phyloP scores from a whole-genome alignment of 805 yeast species.

The Metschnikowia gruessii region DNA sequence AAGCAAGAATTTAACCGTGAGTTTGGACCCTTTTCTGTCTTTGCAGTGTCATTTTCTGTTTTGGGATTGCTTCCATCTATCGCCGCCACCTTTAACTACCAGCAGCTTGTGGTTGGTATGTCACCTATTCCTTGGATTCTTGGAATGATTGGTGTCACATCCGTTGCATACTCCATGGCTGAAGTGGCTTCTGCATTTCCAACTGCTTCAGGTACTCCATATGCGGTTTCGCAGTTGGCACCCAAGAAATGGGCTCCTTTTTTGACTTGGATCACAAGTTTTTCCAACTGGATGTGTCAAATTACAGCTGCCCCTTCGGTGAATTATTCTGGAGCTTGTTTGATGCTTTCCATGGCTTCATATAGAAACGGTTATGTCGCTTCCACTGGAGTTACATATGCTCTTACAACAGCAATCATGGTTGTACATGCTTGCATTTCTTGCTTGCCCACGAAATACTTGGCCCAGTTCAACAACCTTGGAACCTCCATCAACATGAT shows the following conservation, averaged over 20 bases:
- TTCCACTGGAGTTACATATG: constrained; percentile 49
- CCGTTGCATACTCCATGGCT: constrained; percentile 61
- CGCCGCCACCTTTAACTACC: constrained; percentile 60
- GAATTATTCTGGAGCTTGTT: constrained; percentile 52
- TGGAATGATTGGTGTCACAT: constrained; percentile 52
- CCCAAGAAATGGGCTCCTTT: constrained; percentile 53
- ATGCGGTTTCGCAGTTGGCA: constrained; percentile 61
- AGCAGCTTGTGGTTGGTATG: constrained; percentile 58
- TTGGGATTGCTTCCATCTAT: constrained; percentile 64
- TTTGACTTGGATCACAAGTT: constrained; percentile 61
- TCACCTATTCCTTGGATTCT: constrained; percentile 61
- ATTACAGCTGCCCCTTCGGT: constrained; percentile 63
- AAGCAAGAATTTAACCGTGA: constrained; percentile 61
- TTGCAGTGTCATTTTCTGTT: constrained; percentile 62
- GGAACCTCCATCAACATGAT: constrained; percentile 51
- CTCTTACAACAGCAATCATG: constrained; percentile 52
- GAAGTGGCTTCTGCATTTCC: constrained; percentile 67
- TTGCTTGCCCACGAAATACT: constrained; percentile 52
- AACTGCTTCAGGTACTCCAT: constrained; percentile 66
- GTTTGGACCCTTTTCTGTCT: constrained; percentile 54
- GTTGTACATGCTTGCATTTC: constrained; percentile 46
- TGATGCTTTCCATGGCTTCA: constrained; percentile 52
- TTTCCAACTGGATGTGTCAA: constrained; percentile 64
- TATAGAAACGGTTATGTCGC: constrained; percentile 38
- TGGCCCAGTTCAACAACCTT: constrained; percentile 48